A percentile compares a stretch with the other conserved stretches of the same genome.
Evolutionary conservation across 73 alveolate species (phyloP).

Genomic region (Paramecium octaurelia): DNA sequence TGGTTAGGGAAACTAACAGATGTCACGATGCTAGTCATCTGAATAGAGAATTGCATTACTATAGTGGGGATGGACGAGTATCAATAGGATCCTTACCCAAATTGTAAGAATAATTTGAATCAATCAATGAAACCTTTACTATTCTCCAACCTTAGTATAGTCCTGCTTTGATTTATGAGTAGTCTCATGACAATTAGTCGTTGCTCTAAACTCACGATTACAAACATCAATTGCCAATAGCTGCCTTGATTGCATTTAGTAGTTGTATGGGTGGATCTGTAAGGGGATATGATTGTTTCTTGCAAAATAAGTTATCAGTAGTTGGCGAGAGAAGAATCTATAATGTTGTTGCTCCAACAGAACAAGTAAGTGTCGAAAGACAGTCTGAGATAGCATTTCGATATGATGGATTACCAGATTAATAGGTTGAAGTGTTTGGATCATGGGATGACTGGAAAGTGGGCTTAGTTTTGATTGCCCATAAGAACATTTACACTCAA

Average conservation of each 20-base stretch:
- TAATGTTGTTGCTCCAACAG: background rate
- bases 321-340: constrained; percentile 90
- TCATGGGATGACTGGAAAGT: constrained; percentile 86
- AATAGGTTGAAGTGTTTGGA: constrained; percentile 70
- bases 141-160: background rate
- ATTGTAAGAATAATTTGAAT: background rate
- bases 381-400: background rate
- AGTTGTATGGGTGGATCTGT: constrained; percentile 85
- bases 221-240: constrained; percentile 76
- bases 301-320: constrained; percentile 84
- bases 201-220: constrained; percentile 75
- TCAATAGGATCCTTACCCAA: constrained; percentile 46
- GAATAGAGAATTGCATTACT: constrained; percentile 68
- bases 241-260: constrained; percentile 78
- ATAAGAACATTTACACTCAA: background rate
- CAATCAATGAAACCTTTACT: background rate
- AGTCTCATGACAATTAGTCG: constrained; percentile 96
- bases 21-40: constrained; percentile 66
- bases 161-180: constrained; percentile 81
- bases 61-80: constrained; percentile 66
- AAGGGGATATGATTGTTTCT: constrained; percentile 89
- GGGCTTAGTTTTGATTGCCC: background rate
- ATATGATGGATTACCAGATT: constrained; percentile 31
- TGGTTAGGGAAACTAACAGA: constrained; percentile 86
- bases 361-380: background rate